phyloP scores from a whole-genome alignment of 805 yeast genomes.

The Sungouiella thailandica region DNA sequence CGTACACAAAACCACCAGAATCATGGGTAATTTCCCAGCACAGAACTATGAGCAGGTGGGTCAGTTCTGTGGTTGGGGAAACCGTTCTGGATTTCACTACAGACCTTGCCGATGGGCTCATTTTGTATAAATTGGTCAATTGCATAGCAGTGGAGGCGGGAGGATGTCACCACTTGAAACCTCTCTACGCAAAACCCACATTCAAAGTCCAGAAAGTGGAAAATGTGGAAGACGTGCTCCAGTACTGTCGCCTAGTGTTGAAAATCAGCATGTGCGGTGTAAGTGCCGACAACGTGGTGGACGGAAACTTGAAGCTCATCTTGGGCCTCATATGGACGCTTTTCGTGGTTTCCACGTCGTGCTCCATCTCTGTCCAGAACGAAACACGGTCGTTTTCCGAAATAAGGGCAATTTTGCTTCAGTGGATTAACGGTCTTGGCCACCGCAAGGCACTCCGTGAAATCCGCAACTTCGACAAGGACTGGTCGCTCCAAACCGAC shows the following conservation, averaged over 20 bases:
- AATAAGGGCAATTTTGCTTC: constrained; percentile 29
- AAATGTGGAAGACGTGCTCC: constrained; percentile 39
- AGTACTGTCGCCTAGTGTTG: constrained; percentile 35
- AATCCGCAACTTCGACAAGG: constrained; percentile 46
- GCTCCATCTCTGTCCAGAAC: constrained; percentile 14
- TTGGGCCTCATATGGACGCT: constrained; percentile 48
- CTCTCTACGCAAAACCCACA: constrained; percentile 33
- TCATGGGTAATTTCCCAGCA: constrained; percentile 43
- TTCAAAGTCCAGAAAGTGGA: constrained; percentile 44
- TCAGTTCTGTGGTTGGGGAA: constrained; percentile 33
- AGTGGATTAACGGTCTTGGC: constrained; percentile 47
- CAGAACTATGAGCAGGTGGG: constrained; percentile 48
- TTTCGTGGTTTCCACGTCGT: constrained; percentile 37
- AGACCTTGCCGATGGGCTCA: constrained; percentile 40
- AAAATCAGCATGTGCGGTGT: constrained; percentile 40
- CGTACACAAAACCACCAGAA: too few relatives aligned
- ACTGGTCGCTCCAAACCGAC: constrained; percentile 46
- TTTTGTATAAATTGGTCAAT: constrained; percentile 33
- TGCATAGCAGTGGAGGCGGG: constrained; percentile 18
- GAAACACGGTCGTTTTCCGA: constrained; percentile 24
- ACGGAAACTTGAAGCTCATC: constrained; percentile 43
- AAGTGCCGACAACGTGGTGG: constrained; percentile 46
- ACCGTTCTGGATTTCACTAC: constrained; percentile 19
- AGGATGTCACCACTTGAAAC: constrained; percentile 21
- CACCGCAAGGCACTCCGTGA: constrained; percentile 16